Evolutionary conservation across 495 filamentous ascomycete species (phyloP), one percentile per base, ranked within the genome.

Genomic region (Hyaloscypha bicolor): DNA sequence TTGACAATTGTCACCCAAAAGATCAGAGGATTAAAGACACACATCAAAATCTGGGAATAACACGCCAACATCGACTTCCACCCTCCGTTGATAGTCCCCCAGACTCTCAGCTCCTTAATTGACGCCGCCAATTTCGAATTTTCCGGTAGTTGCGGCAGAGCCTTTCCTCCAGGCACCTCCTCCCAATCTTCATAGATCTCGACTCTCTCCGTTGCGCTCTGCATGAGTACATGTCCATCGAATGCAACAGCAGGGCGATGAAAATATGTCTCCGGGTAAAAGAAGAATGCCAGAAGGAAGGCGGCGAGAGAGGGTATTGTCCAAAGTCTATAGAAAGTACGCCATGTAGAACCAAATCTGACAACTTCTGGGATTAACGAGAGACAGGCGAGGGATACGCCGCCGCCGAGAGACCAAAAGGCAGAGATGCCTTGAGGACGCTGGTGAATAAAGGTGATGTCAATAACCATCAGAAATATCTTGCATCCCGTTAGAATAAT

Each of bases 1-100:
- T 81, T 78, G 2, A 81, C 65, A 22, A 73, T 63, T 8, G 78
- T 53, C 2, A 75, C 76, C 79, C 79, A 82, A 48, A 81, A 64
- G 21, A 81, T 75, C 48, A 79, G 78, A 0, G 79, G 80, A 66
- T 80, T 79, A 51, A 70, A 11, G 8, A 63, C 12, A 52, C 63
- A 65, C 5, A 65, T 30, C 3, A 59, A n/a, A 35, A 66, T 63
- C 62, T 70, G 63, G 9, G 59, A 33, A 60, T 70, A 66, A 39
- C 68, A 70, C 4, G 33, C 30, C 22, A 35, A 6, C 68, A 66
- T 63, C 2, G 57, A 63, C 55, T 30, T 62, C 68, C 68, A 70
- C 33, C 68, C 63, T 56, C 57, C 63, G 39, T 22, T 9, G 1
- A 30, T 35, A 3, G 25, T 52, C 6, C 60, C 39, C 59, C 59